A percentile compares a stretch with the other conserved stretches of the same genome.
phyloP scores from a whole-genome alignment of 495 filamentous ascomycete genomes.

The Niebla homalea region DNA sequence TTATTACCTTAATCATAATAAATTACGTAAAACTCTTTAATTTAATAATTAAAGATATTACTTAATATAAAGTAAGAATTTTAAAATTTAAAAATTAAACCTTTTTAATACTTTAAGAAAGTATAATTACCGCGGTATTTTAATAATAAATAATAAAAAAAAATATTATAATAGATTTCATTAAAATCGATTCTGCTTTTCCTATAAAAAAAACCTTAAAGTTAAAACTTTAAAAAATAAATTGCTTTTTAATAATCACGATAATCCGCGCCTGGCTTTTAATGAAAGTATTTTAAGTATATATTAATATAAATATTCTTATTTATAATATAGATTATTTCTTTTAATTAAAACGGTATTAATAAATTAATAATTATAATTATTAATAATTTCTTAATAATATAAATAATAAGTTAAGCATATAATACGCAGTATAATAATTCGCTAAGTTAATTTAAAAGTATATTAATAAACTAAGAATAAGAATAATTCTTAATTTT shows the following conservation, averaged over 20 bases:
- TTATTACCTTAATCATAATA: constrained; percentile 62
- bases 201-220: constrained; percentile 19
- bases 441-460: constrained; percentile 21
- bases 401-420: constrained; percentile 35
- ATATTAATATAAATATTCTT: constrained; percentile 13
- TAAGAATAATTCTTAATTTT: constrained; percentile 1
- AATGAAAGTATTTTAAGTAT: constrained; percentile 11
- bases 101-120: constrained; percentile 52
- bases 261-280: constrained; percentile 17
- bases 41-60: constrained; percentile 61
- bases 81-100: constrained; percentile 54
- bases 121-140: constrained; percentile 44
- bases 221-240: constrained; percentile 31
- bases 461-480: constrained; percentile 4
- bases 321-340: constrained; percentile 24
- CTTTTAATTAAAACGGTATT: constrained; percentile 32
- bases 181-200: constrained; percentile 36
- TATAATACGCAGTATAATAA: constrained; percentile 29
- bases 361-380: constrained; percentile 21
- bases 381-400: constrained; percentile 33
- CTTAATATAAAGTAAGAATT: constrained; percentile 83
- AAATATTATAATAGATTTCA: constrained; percentile 37
- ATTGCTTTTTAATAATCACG: constrained; percentile 27
- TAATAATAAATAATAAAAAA: constrained; percentile 49
- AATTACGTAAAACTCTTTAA: constrained; percentile 71